Evolutionary conservation across 2,329 filamentous ascomycete genomes (phyloP), one percentile per base, ranked within the genome.

Genomic region (Emmonsia crescens): DNA sequence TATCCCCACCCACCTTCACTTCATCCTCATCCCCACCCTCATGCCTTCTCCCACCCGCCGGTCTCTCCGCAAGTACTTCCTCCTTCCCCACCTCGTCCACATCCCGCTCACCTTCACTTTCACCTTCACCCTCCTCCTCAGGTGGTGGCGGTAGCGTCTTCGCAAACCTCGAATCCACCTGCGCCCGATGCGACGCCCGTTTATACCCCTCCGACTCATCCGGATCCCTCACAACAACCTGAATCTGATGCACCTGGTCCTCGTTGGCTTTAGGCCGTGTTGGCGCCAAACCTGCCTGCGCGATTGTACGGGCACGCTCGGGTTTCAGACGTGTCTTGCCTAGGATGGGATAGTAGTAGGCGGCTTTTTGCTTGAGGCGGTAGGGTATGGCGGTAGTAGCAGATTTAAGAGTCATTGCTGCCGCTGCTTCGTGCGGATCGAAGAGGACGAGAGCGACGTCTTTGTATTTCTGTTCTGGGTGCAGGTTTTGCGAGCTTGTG

Each of bases 401-500:
- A 33, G 48, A 12, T 36, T 52, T 44, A 19, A 62, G 66, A 42
- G 61, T 62, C 55, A 51, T 66, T 64, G 33, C 70, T 68, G 21
- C 8, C 9, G 9, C 21, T 33, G 66, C 64, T 55, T 73, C 67
- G 19, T 65, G 76, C 0, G 79, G 77, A 65, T 86, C 79, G 67
- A 84, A 82, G 40, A 87, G 71, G 0, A 83, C 81, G 57, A 87
- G 61, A 1, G 82, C 84, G 40, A 86, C 75, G 60, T 85, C 82
- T 62, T 78, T 79, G 66, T 82, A 84, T 38, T 78, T 77, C 62
- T 83, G 77, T 5, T 79, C 75, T 2, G 77, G 74, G 63, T 80
- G 78, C 55, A 80, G 76, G 5, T 75, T 73, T 68, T 85, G 83
- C 29, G 78, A 75, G 60, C 76, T 79, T 1, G 83, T 85, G 63